Conservation (phyloP, 2,329 filamentous ascomycete species). For the Akanthomyces lecanii region DNA sequence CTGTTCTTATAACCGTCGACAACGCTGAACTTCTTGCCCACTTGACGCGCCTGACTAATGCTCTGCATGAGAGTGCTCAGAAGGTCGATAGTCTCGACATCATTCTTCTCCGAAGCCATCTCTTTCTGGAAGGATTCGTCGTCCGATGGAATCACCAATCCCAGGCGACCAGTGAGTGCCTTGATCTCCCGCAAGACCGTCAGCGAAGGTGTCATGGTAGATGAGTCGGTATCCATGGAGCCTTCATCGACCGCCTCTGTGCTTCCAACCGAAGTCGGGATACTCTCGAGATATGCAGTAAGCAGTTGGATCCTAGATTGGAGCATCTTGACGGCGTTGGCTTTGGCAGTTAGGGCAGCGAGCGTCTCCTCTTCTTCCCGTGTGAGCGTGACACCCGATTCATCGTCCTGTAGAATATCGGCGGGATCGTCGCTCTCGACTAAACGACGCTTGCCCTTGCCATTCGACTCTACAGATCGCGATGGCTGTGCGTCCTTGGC, state of each 20-base stretch:
- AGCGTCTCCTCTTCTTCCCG: conserved; percentile 59
- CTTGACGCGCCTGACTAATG: conserved; percentile 64
- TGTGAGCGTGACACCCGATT: conserved; percentile 39
- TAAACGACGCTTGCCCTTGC: conserved; percentile 48
- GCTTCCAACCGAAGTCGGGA: conserved; percentile 62
- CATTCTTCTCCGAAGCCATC: conserved; percentile 72
- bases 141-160: conserved; percentile 72
- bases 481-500: conserved; percentile 40
- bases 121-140: conserved; percentile 63
- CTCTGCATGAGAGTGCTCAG: conserved; percentile 72
- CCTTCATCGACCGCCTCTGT: conserved; percentile 32
- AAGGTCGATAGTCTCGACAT: conserved; percentile 74
- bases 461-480: conserved; percentile 43
- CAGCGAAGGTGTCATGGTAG: conserved; percentile 52
- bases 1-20: conserved; percentile 42
- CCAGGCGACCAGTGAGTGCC: conserved; percentile 76
- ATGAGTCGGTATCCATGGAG: conserved; percentile 30
- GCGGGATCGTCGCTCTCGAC: conserved; percentile 32
- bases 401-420: conserved; percentile 22
- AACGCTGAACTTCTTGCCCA: conserved; percentile 69
- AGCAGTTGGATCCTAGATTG: conserved; percentile 71
- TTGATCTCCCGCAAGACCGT: conserved; percentile 83
- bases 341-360: conserved; percentile 72
- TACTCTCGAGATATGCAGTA: conserved; percentile 68
- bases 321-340: conserved; percentile 92